Percentiles rank a stretch among this genome's conserved stretches.
These are phyloP conservation scores for Pharus latifolius DNA, from an alignment of 176 grass and related monocot species.

Conservation along the genomic window DNA sequence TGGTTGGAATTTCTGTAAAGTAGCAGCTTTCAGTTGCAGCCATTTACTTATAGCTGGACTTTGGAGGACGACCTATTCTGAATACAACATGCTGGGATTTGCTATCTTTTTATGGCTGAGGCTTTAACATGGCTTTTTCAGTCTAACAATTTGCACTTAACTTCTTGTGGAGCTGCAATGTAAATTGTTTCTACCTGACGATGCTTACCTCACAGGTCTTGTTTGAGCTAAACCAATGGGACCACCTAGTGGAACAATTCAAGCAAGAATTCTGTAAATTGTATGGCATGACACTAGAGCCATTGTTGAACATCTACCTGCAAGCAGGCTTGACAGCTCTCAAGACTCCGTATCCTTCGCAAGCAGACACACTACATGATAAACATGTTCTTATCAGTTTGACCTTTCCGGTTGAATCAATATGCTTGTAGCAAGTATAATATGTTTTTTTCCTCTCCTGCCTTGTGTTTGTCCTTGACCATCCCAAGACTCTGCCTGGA, in stretches of 20 bases:
- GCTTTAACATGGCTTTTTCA: background rate
- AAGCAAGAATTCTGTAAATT: constrained; percentile 94
- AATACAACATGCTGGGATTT: background rate
- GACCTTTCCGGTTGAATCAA: background rate
- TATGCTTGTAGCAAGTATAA: background rate
- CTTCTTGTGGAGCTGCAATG: background rate
- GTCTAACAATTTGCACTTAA: background rate
- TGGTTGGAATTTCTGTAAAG: no score
- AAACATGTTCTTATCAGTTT: constrained; percentile 14
- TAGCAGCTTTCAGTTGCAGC: background rate
- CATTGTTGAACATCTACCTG: constrained; percentile 91
- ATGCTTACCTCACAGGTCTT: constrained; percentile 39
- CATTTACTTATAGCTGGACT: background rate
- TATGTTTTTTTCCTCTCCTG: constrained; percentile 13
- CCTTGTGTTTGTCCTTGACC: constrained; percentile 51
- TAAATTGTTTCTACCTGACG: constrained; percentile 11
- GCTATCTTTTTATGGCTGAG: no score
- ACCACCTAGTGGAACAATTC: constrained; percentile 65
- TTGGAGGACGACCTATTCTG: background rate
- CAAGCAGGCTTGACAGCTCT: constrained; percentile 92
- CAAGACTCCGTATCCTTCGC: constrained; percentile 73
- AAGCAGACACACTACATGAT: no score
- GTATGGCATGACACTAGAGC: constrained; percentile 84
- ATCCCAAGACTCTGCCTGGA: constrained; percentile 62
- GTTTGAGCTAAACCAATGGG: constrained; percentile 80